Evolutionary conservation across 1,139 yeast species (phyloP).

Genomic region (Debaryomyces singareniensis): DNA sequence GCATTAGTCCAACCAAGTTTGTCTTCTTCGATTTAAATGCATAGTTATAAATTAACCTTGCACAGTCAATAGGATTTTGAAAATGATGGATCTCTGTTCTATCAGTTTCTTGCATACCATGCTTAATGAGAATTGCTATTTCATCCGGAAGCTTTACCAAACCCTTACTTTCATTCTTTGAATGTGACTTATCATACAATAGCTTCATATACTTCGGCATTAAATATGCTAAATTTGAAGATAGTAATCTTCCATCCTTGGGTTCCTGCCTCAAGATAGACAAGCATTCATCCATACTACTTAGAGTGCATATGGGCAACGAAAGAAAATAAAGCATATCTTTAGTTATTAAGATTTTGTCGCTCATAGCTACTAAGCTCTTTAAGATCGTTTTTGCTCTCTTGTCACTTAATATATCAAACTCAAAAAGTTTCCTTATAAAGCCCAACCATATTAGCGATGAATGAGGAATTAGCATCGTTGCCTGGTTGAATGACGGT

Average conservation of each 20-base stretch:
- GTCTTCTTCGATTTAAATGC: conserved; percentile 17
- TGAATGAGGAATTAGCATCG: conserved; percentile 16
- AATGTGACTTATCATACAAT: conserved; percentile 7
- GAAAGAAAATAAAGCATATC: conserved; percentile 23
- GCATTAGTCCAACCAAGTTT: conserved; percentile 26
- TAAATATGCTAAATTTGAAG: conserved; percentile 11
- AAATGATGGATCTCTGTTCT: not conserved
- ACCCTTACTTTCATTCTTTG: conserved; percentile 2
- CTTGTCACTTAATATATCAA: conserved; percentile 25
- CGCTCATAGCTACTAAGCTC: conserved; percentile 18
- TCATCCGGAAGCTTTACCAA: conserved; percentile 3
- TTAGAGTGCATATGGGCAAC: conserved; percentile 18
- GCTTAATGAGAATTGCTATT: conserved; percentile 1
- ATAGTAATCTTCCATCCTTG: conserved; percentile 1
- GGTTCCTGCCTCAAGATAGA: conserved; percentile 4
- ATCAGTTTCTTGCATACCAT: not conserved
- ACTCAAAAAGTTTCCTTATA: conserved; percentile 24
- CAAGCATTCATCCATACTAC: conserved; percentile 16
- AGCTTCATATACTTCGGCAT: conserved; percentile 27
- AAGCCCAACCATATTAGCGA: conserved; percentile 33
- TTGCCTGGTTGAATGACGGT: conserved; percentile 23
- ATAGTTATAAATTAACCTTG: conserved; percentile 17
- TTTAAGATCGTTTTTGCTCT: conserved; percentile 22
- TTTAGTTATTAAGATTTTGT: conserved; percentile 22
- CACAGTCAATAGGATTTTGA: conserved; percentile 12